Evolutionary conservation across 768 basidiomycete species (phyloP), one percentile per base, ranked within the genome.

Genomic region (Leccinum disarticulatum): DNA sequence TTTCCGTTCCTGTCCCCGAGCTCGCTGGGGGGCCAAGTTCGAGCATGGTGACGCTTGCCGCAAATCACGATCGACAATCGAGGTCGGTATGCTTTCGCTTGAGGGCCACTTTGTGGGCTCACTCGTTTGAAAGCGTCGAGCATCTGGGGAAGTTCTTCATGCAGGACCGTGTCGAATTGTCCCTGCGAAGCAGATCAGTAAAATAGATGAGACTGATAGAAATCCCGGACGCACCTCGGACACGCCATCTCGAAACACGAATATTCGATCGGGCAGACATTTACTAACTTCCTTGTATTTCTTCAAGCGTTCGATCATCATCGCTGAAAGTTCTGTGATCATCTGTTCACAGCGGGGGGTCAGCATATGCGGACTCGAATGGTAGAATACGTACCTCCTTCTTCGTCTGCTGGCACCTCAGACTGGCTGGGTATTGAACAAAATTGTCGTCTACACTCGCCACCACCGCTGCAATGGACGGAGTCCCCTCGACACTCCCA

Each of bases 401-500:
- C 50, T 52, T 69, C 6, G 65, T 65, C 67, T 81, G 72, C 66
- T 94, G 92, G 11, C 91, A 79, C 30, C 82, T 69, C 62, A 94
- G 53, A 64, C 88, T 90, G 0, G 86, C 90, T 0, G 92, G 91
- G 72, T 86, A 93, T 61, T 92, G 90, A 0, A 84, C 87, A 63
- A 90, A 92, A 3, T 77, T 72, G 27, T 77, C 75, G 66, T 93
- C 90, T 1, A 85, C 76, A 59, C 85, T 93, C 0, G 88, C 91
- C 3, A 93, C 92, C 10, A 93, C 87, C 0, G 90, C 91, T 0
- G 89, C 90, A 48, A 94, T 88, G 0, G 90, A 91, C 3, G 92
- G 92, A 1, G 90, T 87, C 3, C 91, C 92, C 3, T 79, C 79
- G 54, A 77, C 70, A 63, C 87, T 88, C 6, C 75, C 80, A 1